Evolutionary conservation across 257 asterid species (phyloP).

Genomic region (Solanum corneliomulleri): DNA sequence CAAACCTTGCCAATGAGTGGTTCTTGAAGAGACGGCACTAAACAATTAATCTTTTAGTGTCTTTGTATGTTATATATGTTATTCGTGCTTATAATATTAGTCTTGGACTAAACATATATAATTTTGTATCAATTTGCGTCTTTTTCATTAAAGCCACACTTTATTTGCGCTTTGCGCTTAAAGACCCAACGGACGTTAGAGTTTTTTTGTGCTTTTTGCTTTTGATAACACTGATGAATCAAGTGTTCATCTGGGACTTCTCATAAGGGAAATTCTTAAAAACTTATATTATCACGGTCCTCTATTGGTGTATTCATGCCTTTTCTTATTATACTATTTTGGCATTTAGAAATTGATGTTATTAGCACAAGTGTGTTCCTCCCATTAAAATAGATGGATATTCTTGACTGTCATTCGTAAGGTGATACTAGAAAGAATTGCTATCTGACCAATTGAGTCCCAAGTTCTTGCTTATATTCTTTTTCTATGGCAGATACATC

Average conservation of each 20-base stretch:
- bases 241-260: neutral
- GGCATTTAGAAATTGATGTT: neutral
- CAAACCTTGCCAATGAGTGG: neutral
- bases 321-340: neutral
- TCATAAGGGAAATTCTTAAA: neutral
- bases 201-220: neutral
- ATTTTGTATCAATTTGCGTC: neutral
- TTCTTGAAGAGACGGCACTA: neutral
- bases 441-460: neutral
- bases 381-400: neutral
- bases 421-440: neutral
- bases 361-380: neutral
- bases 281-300: neutral
- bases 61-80: neutral
- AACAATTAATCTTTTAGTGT: neutral
- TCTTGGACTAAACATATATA: neutral
- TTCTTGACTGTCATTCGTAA: neutral
- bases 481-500: slow-evolving; percentile 40
- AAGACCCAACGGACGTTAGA: neutral
- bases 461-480: neutral
- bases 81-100: neutral
- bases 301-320: neutral
- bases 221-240: neutral
- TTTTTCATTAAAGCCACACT: neutral
- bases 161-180: neutral